Conservation (phyloP, 805 yeast species). For the Suhomyces pyralidae region DNA sequence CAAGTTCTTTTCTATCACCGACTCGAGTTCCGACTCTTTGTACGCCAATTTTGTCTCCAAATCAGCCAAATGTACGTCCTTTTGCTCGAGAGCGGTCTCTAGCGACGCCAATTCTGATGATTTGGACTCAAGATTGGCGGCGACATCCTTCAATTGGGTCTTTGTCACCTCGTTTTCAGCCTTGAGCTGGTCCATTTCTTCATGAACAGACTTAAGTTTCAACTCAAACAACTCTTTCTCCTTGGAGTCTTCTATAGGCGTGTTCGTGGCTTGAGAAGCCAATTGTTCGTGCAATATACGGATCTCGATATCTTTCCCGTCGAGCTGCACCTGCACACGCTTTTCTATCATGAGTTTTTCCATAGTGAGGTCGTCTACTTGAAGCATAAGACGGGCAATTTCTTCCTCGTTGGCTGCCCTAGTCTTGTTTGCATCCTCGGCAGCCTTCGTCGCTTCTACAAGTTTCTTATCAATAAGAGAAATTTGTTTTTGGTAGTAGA, state of each 20-base stretch:
- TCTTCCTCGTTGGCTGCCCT: constrained; percentile 7
- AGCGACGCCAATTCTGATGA: background rate
- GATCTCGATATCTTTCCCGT: constrained; percentile 11
- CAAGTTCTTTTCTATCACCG: constrained; percentile 11
- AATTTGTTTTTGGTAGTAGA: constrained; percentile 46
- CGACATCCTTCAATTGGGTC: background rate
- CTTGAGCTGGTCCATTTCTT: constrained; percentile 6
- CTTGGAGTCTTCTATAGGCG: background rate
- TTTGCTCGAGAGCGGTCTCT: constrained; percentile 1
- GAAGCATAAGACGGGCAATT: constrained; percentile 5
- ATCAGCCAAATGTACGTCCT: constrained; percentile 9
- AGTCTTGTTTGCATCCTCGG: background rate
- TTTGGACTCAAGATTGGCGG: background rate
- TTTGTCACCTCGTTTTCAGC: background rate
- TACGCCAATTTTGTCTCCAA: constrained; percentile 8
- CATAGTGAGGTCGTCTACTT: constrained; percentile 12
- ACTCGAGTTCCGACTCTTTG: constrained; percentile 10
- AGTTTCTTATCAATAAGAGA: constrained; percentile 24
- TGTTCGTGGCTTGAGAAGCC: constrained; percentile 1
- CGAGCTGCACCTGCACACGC: constrained; percentile 12
- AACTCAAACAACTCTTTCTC: constrained; percentile 10
- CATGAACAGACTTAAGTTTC: constrained; percentile 7
- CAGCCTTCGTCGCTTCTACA: background rate
- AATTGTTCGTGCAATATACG: constrained; percentile 8
- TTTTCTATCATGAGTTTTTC: constrained; percentile 14